Conservation (phyloP, 345 rosid genomes). For the Hibiscus mutabilis region DNA sequence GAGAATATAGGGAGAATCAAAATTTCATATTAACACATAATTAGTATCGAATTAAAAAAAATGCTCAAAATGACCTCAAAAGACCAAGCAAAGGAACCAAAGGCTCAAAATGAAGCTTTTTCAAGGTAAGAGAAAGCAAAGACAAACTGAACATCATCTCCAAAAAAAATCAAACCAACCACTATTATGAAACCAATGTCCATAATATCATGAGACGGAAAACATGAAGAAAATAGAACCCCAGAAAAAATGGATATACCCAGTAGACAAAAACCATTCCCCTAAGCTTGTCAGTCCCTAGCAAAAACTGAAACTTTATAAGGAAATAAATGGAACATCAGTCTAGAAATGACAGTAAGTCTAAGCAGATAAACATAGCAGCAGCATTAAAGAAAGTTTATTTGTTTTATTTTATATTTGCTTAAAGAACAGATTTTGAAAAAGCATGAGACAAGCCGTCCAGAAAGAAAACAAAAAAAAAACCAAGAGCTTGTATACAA, state of each 20-base stretch:
- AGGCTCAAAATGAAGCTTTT: no score
- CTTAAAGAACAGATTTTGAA: slow-evolving; percentile 19
- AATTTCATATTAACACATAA: neutral
- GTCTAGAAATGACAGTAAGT: slow-evolving; percentile 23
- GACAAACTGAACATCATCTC: slow-evolving; percentile 8
- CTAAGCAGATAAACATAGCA: slow-evolving; percentile 52
- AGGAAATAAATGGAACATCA: neutral
- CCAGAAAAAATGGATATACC: slow-evolving; percentile 25
- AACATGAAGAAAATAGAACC: slow-evolving; percentile 1
- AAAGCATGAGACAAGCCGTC: slow-evolving; percentile 21
- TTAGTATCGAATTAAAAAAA: no score
- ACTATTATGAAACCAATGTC: slow-evolving; percentile 24
- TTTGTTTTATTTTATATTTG: slow-evolving; percentile 9
- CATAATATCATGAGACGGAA: no score
- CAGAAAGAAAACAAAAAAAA: slow-evolving; percentile 26
- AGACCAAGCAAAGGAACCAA: neutral
- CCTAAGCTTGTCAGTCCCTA: slow-evolving; percentile 42
- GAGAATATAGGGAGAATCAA: neutral
- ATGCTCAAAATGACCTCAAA: no score
- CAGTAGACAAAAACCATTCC: slow-evolving; percentile 54
- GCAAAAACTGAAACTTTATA: slow-evolving; percentile 24
- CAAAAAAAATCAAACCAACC: slow-evolving; percentile 28
- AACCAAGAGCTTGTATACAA: slow-evolving; percentile 38
- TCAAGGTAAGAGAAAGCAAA: no score
- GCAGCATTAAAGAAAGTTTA: slow-evolving; percentile 15